Evolutionary conservation across 441 rosid genomes (phyloP), one percentile per base, ranked within the genome.

Genomic region (Euphorbia celastroides): DNA sequence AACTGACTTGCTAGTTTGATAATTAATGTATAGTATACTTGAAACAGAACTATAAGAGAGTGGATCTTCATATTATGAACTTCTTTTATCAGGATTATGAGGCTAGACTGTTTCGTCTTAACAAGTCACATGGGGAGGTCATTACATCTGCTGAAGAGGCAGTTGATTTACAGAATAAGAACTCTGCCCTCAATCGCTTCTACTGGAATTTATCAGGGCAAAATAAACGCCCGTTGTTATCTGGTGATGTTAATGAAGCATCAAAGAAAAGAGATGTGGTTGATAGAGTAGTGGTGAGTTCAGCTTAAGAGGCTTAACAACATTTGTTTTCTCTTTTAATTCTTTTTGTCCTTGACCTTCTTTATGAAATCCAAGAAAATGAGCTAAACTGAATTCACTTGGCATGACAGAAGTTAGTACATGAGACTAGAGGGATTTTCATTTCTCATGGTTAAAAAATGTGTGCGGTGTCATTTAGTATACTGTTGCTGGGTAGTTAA

Each of bases 91-190:
- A 94, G 99, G 88, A 81, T 72, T 91, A 94, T 60, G 96, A 85
- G 78, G 94, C 97, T 62, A 88, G 97, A 83, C 83, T 94, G 42
- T 94, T 94, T 75, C 88, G 90, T 67, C 92, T 89, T 28, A 81
- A 82, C 70, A 88, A 88, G 84, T 78, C 81, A 66, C 84, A 81
- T 76, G 86, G 88, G 70, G 99, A 82, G 70, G 72, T 83, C 70
- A 70, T 81, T 74, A 77, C 80, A 57, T 90, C 92, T 72, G 96
- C 95, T 46, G 97, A 94, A 84, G 97, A 91, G 82, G 84, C 91
- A 19, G 82, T 89, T 66, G 82, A 80, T 77, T 70, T 86, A 69
- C 90, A 76, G 77, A 89, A 92, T 69, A 91, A 88, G 84, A 88
- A 77, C 70, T 84, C 90, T 74, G 96, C 90, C 2, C 89, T 78